Base-by-base conservation (phyloP, 2,329 filamentous ascomycete genomes). In the Epichloe aotearoae region DNA sequence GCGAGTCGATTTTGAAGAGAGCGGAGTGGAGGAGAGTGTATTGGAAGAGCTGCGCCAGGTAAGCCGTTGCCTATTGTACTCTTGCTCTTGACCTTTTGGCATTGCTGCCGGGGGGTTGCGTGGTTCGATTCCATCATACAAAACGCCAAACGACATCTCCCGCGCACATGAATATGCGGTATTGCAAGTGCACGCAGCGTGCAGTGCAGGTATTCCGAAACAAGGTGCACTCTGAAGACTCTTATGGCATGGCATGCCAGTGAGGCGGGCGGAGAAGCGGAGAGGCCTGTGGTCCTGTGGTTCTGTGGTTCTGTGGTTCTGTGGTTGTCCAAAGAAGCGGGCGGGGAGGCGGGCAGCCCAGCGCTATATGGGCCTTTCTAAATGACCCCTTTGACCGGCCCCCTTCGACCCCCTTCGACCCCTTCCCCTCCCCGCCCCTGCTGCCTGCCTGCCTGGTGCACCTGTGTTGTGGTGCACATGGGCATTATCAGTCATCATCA, bases 1-100 rank as follows among this genome's bases (percentile, higher is more conserved):
- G 63, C 80, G 87, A 63, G 86, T 91, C 63, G 93, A 97, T 70
- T 97, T 98, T 66, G 93, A 98, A 68, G 93, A 98, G 71, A 88
- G 85, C 60, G 93, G 93, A 61, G 85, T 97, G 57, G 88, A 95
- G 61, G 85, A 91, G 66, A 75, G 80, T 59, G 91, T 91, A 48
- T 73, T 98, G 62, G 82, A 91, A 58, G 88, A 95, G 67, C 74
- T 98, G 75, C 84, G 83, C 69, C 78, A 84, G 81, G 91, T 97
- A 75, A 78, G 86, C 17, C 10, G 34, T n/a, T 40, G 33, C 20
- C 36, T 6, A 19, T 40, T 50, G 15, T 12, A 10, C 12, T 26
- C 19, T 41, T 33, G 37, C 12, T 26, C 19, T 41, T 33, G 37
- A 17, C 26, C 17, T 40, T 20, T 33, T 17, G 7, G 8, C 26